Base-by-base conservation (phyloP, 257 asterid species). In the Lithospermum erythrorhizon region DNA sequence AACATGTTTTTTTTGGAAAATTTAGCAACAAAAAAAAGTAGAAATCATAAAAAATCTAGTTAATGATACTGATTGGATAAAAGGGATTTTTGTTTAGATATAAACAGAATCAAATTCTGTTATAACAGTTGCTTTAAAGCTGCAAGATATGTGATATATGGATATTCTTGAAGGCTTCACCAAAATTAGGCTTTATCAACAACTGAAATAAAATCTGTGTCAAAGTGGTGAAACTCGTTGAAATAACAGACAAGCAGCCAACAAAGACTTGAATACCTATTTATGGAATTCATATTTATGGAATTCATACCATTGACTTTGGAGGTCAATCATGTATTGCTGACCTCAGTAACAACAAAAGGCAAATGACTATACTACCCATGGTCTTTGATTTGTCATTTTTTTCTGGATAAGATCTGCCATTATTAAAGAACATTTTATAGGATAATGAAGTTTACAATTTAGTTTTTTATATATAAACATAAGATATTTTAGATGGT, bases 1-100 rank as follows among this genome's bases (percentile, higher is more conserved):
- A 75, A 76, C 86, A 78, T 83, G 23, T 59, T 6, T 41, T 21
- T 49, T 27, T 27, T 37, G 53, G 19, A n/a, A 51, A 45, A 22
- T 55, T 17, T 35, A 55, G 6, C 57, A n/a, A 20, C 14, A n/a
- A 18, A 18, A 18, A 18, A 45, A 15, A 11, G 57, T 51, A 62
- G 45, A 8, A 35, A 35, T 13, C 11, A 35, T 11, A 66, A 45
- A 10, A 58, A 37, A 61, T 53, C 21, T 27, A 27, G 32, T 3
- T 7, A 27, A 27, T 6, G 7, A 27, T 27, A 27, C 6, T 5
- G 32, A 27, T 27, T 27, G 32, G 32, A 1, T 27, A 27, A 27
- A 45, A 57, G 49, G 65, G 55, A 11, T 35, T 35, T 35, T 9
- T 35, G 47, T 35, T 35, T 35, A 6, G 47, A 9, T 35, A 35